phyloP scores from a whole-genome alignment of 495 filamentous ascomycete species.

The Letharia lupina region DNA sequence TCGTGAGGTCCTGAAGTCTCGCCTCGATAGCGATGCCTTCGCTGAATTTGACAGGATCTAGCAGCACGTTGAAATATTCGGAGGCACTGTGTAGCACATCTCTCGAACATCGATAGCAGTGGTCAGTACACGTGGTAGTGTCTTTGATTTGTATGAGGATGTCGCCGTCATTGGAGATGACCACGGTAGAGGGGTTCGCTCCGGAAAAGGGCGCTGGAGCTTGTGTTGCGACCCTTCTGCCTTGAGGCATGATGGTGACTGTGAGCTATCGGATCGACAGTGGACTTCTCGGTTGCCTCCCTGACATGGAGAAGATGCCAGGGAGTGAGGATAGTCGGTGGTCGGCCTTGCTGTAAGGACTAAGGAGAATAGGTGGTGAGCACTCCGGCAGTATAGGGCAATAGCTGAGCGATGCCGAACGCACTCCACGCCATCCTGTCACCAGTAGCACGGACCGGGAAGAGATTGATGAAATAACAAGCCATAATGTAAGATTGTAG shows the following conservation, averaged over 20 bases:
- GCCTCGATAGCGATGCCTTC: constrained; percentile 32
- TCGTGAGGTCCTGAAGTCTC: constrained; percentile 11
- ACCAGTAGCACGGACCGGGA: not conserved
- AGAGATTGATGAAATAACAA: not conserved
- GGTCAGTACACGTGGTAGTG: not conserved
- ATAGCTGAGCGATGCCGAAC: constrained; percentile 12
- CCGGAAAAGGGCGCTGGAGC: not conserved
- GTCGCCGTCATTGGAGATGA: constrained; percentile 15
- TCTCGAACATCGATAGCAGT: constrained; percentile 18
- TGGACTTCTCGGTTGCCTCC: not conserved
- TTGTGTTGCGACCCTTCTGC: not conserved
- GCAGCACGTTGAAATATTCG: constrained; percentile 38
- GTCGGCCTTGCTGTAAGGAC: not conserved
- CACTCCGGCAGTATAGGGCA: constrained; percentile 7
- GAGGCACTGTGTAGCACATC: constrained; percentile 14
- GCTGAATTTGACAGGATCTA: constrained; percentile 41
- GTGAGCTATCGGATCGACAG: not conserved
- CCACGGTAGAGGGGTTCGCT: not conserved
- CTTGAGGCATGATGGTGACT: constrained; percentile 7
- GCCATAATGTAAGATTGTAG: not conserved
- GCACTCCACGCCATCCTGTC: constrained; percentile 22
- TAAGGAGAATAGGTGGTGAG: not conserved
- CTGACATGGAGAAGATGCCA: not conserved
- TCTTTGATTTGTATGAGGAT: constrained; percentile 17
- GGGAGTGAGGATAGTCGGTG: not conserved